Evolutionary conservation across 192 early-diverging fungal species (phyloP).

Genomic region (Entomortierella parvispora): DNA sequence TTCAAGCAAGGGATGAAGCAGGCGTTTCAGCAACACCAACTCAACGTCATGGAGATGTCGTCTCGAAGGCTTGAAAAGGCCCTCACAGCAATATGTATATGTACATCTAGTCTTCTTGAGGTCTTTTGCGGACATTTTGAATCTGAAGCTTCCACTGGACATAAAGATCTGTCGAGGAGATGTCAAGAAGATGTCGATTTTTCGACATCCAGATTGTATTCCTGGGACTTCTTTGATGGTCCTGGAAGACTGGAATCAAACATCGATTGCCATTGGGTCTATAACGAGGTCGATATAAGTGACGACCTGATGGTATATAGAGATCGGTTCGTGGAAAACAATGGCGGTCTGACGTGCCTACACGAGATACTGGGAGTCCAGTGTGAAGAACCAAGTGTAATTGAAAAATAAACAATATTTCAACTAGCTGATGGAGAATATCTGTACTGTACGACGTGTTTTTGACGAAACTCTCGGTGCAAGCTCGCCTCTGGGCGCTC

Average conservation of each 20-base stretch:
- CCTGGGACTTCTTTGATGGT: constrained; percentile 25
- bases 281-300: constrained; percentile 9
- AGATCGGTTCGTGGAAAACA: constrained; percentile 31
- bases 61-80: constrained; percentile 19
- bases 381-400: no score
- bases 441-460: no score
- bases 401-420: no score
- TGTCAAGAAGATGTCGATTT: not conserved
- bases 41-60: constrained; percentile 16
- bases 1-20: constrained; percentile 17
- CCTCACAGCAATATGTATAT: constrained; percentile 15
- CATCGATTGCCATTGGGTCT: constrained; percentile 7
- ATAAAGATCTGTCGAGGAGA: no score
- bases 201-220: constrained; percentile 18
- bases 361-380: constrained; percentile 21
- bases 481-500: no score
- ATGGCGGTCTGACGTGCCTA: constrained; percentile 16
- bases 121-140: no score
- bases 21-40: constrained; percentile 27
- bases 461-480: no score
- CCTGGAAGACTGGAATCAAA: constrained; percentile 25
- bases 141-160: no score
- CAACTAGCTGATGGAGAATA: no score
- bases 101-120: no score
- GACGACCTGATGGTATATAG: constrained; percentile 26